Evolutionary conservation across 371 early-diverging fungal species (phyloP).

Genomic region (Mortierella sp.): DNA sequence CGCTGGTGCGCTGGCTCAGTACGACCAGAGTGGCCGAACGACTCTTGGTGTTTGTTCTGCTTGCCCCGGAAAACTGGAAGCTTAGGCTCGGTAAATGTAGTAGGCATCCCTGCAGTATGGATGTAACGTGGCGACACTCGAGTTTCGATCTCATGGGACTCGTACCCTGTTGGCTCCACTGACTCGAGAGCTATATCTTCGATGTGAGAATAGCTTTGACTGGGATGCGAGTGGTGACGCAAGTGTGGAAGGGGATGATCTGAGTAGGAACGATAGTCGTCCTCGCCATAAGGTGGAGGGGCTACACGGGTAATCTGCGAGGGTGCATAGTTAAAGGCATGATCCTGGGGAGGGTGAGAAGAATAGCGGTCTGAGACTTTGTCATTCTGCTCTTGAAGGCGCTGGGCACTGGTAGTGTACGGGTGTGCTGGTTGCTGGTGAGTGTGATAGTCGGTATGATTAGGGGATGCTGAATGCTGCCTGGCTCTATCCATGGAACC

Average conservation of each 20-base stretch:
- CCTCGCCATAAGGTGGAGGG: not conserved
- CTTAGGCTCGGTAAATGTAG: not conserved
- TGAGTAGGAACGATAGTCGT: not conserved
- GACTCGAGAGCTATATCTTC: not conserved
- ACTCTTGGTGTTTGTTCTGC: slow-evolving; percentile 25
- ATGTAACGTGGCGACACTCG: slow-evolving; percentile 6
- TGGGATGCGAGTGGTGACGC: not conserved
- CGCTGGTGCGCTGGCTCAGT: not conserved
- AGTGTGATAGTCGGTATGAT: not conserved
- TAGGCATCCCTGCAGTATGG: not conserved
- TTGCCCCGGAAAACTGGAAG: slow-evolving; percentile 14
- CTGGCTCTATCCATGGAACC: not conserved
- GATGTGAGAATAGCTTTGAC: not conserved
- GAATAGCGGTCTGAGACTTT: not conserved
- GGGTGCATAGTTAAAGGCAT: not conserved
- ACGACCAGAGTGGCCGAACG: not conserved
- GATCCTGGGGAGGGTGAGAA: not conserved
- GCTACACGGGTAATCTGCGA: not conserved
- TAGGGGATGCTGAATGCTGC: not conserved
- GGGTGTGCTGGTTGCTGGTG: not conserved
- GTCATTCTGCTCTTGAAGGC: not conserved
- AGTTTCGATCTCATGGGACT: not conserved
- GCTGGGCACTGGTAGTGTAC: not conserved
- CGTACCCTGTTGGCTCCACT: not conserved
- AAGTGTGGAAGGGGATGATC: not conserved